Evolutionary conservation across 805 yeast species (phyloP), one percentile per base, ranked within the genome.

Genomic region (Naumovozyma baii): DNA sequence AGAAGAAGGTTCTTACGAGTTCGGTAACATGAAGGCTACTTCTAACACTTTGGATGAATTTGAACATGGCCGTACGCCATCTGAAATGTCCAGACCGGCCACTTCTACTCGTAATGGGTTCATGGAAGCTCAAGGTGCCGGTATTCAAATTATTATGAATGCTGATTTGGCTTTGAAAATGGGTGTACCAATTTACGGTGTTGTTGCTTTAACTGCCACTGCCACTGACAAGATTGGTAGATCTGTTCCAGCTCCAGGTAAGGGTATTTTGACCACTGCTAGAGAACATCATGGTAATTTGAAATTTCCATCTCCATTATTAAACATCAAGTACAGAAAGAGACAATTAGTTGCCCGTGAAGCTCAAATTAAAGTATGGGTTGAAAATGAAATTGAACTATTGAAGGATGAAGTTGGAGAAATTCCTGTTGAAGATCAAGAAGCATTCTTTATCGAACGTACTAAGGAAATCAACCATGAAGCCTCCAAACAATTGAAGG

Each of bases 71-170:
- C 85, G 99, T 72, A 85, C 96, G 38, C 97, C 99, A 52, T 73
- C 81, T 43, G 98, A 92, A 67, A 92, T 92, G 97, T 90, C 97
- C 19, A 83, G 99, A 70, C 99, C 99, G 42, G 76, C 96, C 40
- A 88, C 99, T 39, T 82, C 96, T 32, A 72, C 95, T 35, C 84
- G 99, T 75, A 74, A 81, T 54, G 99, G 99, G 54, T 92, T 92
- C 73, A 92, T 92, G 97, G 99, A 92, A 74, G 81, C 98, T 31
- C 99, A 92, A 69, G 99, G 99, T 74, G 78, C 97, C 39, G 99
- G 99, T 78, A 83, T 85, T 53, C 96, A 92, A 73, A 80, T 92
- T 49, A 76, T 92, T 49, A 92, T 92, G 99, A 76, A 79, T 50
- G 98, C 96, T 39, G 86, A 82, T 51, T 71, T 92, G 50, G 99